Conservation (phyloP, 148 eudicot genomes). For the Chenopodium berlandieri region DNA sequence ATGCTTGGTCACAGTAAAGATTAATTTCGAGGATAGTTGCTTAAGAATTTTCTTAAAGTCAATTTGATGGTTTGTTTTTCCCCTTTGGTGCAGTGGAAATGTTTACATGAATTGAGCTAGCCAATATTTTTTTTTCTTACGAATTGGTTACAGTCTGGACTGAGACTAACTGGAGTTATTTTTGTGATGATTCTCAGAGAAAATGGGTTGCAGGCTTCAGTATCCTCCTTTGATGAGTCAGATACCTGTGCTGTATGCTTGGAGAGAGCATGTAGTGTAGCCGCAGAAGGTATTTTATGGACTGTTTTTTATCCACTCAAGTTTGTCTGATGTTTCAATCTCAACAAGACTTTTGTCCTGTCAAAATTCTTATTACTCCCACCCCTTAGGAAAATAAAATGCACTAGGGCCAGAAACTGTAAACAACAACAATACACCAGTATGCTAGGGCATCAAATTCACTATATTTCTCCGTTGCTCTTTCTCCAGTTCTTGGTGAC, state of each 20-base stretch:
- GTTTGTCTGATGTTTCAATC: not conserved
- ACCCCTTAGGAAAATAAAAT: not conserved
- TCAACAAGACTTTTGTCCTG: not conserved
- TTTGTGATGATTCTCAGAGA: conserved; percentile 46
- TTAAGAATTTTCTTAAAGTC: not conserved
- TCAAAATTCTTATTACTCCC: not conserved
- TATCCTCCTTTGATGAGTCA: conserved; percentile 58
- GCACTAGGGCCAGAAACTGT: not conserved
- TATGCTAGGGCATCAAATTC: not conserved
- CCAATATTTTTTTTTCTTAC: not conserved
- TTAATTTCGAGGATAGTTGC: not conserved
- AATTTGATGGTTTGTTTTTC: not conserved
- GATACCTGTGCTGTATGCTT: conserved; percentile 94
- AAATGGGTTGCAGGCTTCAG: conserved; percentile 64
- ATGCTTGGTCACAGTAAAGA: not conserved
- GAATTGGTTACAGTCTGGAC: not conserved
- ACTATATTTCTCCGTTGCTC: not conserved
- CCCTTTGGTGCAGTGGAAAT: not conserved
- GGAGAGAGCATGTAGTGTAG: conserved; percentile 87
- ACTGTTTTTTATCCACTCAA: not conserved
- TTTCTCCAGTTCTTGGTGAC: not conserved
- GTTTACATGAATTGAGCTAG: not conserved
- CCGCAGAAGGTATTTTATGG: conserved; percentile 72
- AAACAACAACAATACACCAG: not conserved
- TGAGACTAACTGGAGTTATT: not conserved